Evolutionary conservation across 1,284 basidiomycete genomes (phyloP), one percentile per base, ranked within the genome.

Genomic region (Erythrobasidium hasegawianum): DNA sequence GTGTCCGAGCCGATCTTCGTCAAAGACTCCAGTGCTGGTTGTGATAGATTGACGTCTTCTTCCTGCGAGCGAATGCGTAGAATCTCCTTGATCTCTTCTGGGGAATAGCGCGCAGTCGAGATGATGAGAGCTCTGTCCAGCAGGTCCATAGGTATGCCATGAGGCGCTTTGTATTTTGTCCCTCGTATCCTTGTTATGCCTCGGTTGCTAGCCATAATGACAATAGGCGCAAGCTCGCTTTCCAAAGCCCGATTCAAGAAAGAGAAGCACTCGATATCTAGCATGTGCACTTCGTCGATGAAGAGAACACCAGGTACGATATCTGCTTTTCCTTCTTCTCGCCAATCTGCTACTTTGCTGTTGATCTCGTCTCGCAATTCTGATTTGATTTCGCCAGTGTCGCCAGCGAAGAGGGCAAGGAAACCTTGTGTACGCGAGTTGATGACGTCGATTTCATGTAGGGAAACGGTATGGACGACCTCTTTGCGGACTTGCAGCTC

Each of bases 361-460:
- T 98, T 93, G 79, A 97, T 97, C 79, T 97, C 94, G 74, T 90
- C 91, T 55, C 95, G 86, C 69, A 98, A 81, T 77, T 97, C 95
- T 27, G 94, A 90, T 81, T 97, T 97, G 79, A 98, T 97, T 80
- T 98, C 95, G 39, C 96, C 95, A 0, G 96, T 98, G 78, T 97
- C 95, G 24, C 95, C 89, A 68, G 86, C 84, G 69, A 84, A 83
- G n/a, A 85, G 77, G 1, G 84, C 83, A 10, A 85, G 75, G 78
- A 85, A 85, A 11, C 83, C 95, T 81, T 98, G 96, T 22, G 95
- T 97, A 57, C 95, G 84, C 72, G 90, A 94, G 81, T 98, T 98
- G 82, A 98, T 97, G 59, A 97, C 95, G 75, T 98, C 96, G 74
- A 98, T 98, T 80, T 98, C 96, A 79, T 97, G 96, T 27, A 98